Evolutionary conservation across 1,284 basidiomycete genomes (phyloP).

Genomic region (Moesziomyces sp.): DNA sequence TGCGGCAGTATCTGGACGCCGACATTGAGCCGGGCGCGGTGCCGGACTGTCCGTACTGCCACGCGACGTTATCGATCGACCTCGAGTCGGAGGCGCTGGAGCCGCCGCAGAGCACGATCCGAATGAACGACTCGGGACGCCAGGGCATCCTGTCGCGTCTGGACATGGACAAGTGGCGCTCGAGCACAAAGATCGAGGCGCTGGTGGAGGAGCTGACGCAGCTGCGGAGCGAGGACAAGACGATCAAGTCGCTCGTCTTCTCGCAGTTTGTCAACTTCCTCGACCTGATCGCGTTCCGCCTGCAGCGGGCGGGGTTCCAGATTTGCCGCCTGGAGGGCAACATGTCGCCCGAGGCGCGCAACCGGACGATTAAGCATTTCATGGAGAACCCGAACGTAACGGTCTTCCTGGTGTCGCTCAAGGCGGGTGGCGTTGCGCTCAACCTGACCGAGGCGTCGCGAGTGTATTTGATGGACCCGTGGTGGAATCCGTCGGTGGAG

Average conservation of each 20-base stretch:
- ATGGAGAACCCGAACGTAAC: slow-evolving; percentile 95
- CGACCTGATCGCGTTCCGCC: slow-evolving; percentile 88
- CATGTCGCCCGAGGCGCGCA: slow-evolving; percentile 94
- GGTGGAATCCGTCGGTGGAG: slow-evolving; percentile 67
- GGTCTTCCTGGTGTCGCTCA: slow-evolving; percentile 92
- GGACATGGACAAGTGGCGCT: slow-evolving; percentile 88
- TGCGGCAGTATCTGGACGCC: slow-evolving; percentile 85
- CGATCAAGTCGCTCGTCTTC: slow-evolving; percentile 96
- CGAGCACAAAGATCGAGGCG: slow-evolving; percentile 96
- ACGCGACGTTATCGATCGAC: slow-evolving; percentile 91
- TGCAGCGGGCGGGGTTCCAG: slow-evolving; percentile 87
- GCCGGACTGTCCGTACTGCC: slow-evolving; percentile 94
- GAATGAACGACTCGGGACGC: slow-evolving; percentile 71
- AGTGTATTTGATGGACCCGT: slow-evolving; percentile 67
- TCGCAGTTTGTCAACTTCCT: slow-evolving; percentile 85
- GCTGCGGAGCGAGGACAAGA: slow-evolving; percentile 83
- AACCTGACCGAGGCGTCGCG: slow-evolving; percentile 66
- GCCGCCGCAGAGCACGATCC: slow-evolving; percentile 72
- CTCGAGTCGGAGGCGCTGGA: slow-evolving; percentile 92
- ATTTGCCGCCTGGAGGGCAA: slow-evolving; percentile 94
- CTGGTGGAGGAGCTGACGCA: slow-evolving; percentile 91
- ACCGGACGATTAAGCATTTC: slow-evolving; percentile 93
- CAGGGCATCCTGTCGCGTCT: slow-evolving; percentile 94
- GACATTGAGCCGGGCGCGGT: slow-evolving; percentile 73
- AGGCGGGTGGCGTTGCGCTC: slow-evolving; percentile 90